phyloP scores from a whole-genome alignment of 768 basidiomycete species.

The Tylopilus sp. region DNA sequence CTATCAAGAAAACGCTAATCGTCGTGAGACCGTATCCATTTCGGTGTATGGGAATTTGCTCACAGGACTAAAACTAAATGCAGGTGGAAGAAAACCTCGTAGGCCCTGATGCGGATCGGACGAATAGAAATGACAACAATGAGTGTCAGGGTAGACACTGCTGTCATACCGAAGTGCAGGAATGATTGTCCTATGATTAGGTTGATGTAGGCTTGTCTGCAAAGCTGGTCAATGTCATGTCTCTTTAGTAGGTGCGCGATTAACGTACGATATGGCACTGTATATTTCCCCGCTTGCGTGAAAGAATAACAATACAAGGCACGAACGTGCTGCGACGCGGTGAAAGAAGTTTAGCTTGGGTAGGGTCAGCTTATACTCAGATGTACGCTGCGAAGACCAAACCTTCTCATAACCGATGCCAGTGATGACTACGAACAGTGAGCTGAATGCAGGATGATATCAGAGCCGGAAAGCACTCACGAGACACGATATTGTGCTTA shows the following conservation, averaged over 20 bases:
- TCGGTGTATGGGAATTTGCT: conserved; percentile 18
- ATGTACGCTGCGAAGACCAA: background rate
- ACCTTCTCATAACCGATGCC: conserved; percentile 30
- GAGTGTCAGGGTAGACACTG: conserved; percentile 39
- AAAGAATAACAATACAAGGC: conserved; percentile 46
- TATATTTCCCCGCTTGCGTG: conserved; percentile 36
- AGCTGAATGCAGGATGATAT: background rate
- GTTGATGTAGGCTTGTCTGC: background rate
- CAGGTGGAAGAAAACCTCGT: conserved; percentile 50
- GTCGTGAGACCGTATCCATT: no score
- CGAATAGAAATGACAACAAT: conserved; percentile 47
- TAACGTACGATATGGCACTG: background rate
- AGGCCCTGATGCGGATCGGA: conserved; percentile 42
- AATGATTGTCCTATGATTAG: conserved; percentile 6
- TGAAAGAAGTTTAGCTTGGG: conserved; percentile 41
- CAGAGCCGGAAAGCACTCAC: conserved; percentile 17
- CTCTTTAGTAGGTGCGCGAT: background rate
- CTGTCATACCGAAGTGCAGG: conserved; percentile 35
- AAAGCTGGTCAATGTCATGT: background rate
- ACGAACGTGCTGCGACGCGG: conserved; percentile 45
- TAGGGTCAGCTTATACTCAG: background rate
- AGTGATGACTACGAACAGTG: conserved; percentile 24
- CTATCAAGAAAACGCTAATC: conserved; percentile 33
- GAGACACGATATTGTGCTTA: conserved; percentile 47
- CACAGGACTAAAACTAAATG: conserved; percentile 46